Evolutionary conservation across 2,329 filamentous ascomycete species (phyloP).

Genomic region (Bipolaris oryzae): DNA sequence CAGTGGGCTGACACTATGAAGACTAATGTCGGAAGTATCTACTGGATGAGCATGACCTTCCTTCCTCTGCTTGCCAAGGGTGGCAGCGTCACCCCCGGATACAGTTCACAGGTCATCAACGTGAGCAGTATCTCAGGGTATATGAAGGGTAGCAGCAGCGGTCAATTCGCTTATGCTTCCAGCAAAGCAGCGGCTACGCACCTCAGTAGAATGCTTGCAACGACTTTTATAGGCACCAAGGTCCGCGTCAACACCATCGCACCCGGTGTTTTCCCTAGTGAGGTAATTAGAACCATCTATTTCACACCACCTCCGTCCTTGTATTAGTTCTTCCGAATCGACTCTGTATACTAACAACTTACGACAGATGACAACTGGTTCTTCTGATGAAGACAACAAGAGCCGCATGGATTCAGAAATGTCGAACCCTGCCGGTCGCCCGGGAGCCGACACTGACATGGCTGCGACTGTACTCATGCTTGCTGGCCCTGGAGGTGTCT

Average conservation of each 20-base stretch:
- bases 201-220: constrained; percentile 54
- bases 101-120: constrained; percentile 60
- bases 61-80: constrained; percentile 61
- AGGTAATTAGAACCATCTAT: constrained; percentile 23
- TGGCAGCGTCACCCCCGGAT: constrained; percentile 53
- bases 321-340: background rate
- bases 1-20: constrained; percentile 59
- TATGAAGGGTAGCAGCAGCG: constrained; percentile 56
- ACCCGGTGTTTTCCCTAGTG: constrained; percentile 52
- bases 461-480: constrained; percentile 53
- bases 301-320: background rate
- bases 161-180: constrained; percentile 59
- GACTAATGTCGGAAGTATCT: constrained; percentile 59
- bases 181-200: constrained; percentile 58
- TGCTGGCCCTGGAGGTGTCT: constrained; percentile 57
- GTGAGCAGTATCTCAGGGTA: constrained; percentile 59
- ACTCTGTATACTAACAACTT: background rate
- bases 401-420: constrained; percentile 50
- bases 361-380: constrained; percentile 55
- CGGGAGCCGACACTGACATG: constrained; percentile 51
- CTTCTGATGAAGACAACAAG: constrained; percentile 56
- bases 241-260: constrained; percentile 49
- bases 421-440: constrained; percentile 52
- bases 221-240: constrained; percentile 51
- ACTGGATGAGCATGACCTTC: constrained; percentile 62